Percentiles rank a stretch among this genome's conserved stretches.
Evolutionary conservation across 108 stramenopile species (phyloP).

Genomic region (Skeletonema tropicum): DNA sequence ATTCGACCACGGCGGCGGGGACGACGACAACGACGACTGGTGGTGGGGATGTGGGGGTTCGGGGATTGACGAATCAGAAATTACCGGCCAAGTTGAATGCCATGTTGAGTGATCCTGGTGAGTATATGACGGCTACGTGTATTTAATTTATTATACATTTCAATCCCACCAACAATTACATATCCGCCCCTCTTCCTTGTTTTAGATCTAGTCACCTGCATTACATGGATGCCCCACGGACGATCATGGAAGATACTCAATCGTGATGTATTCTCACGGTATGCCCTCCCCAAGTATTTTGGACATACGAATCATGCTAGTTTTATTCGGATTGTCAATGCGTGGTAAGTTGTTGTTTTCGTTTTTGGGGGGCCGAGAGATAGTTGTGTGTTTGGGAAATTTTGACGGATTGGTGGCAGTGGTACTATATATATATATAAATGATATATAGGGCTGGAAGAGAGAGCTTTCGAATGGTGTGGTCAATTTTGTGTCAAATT

Average conservation of each 20-base stretch:
- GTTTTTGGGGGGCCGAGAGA: too few relatives aligned
- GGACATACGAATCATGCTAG: slow-evolving; percentile 30
- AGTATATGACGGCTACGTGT: not conserved
- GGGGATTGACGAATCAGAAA: slow-evolving; percentile 3
- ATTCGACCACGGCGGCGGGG: too few relatives aligned
- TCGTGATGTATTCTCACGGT: slow-evolving; percentile 20
- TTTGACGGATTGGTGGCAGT: too few relatives aligned
- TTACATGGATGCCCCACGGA: slow-evolving; percentile 44
- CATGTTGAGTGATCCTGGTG: slow-evolving; percentile 18
- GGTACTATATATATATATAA: too few relatives aligned
- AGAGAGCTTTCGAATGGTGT: too few relatives aligned
- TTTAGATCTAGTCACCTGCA: not conserved
- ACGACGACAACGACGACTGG: too few relatives aligned
- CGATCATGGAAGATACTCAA: slow-evolving; percentile 39
- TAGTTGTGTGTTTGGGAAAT: too few relatives aligned
- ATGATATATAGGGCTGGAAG: too few relatives aligned
- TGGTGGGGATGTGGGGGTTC: not conserved
- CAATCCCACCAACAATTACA: too few relatives aligned
- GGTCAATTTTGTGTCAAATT: too few relatives aligned
- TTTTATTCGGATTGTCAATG: slow-evolving; percentile 48
- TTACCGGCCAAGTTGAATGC: slow-evolving; percentile 17
- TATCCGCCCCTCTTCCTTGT: not conserved
- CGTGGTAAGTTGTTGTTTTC: slow-evolving; percentile 44
- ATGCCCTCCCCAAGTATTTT: slow-evolving; percentile 44
- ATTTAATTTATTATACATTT: too few relatives aligned